Base-by-base conservation (phyloP, 75 land plant species). In the Cryptomeria japonica region DNA sequence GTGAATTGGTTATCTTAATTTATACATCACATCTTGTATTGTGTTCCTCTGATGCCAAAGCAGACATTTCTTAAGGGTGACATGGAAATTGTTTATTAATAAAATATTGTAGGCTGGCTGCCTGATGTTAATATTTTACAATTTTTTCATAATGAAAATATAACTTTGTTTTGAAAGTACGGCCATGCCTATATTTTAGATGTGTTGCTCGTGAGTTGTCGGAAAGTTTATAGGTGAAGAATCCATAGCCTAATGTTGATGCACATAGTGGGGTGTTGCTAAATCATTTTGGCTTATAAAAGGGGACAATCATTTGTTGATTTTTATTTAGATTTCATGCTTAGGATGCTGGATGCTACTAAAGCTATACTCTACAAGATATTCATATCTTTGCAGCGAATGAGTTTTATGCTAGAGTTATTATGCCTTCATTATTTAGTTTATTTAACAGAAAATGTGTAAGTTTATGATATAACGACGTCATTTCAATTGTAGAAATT, bases 231-330 rank as follows among this genome's bases (percentile, higher is more conserved):
- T 89, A 97, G 99, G 99, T 98, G 75, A 98, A 98, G 89, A 98
- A 98, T 86, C 99, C 99, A 46, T 98, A 97, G 98, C 99, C 99
- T 18, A 96, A 98, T 93, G 98, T 98, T 87, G 99, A 98, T 92
- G 98, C 98, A 75, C 99, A 98, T n/a, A 96, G 99, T 90, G 99
- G 99, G 36, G 99, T 97, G 44, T 87, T 97, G 89, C 96, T 97
- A 70, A 93, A 95, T 77, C 88, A 97, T 87, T 97, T 89, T 92
- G 99, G 99, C 83, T 89, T 96, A 87, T 89, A 95, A 68, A 97
- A 97, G 89, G 96, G 96, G 99, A 82, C 22, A 46, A 46, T 28
- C 31, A 25, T 75, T 46, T 11, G 47, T 28, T 41, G 42, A 28
- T 10, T 25, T 82, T 19, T 12, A 82, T 82, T 75, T 82, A 4